These are phyloP conservation scores for Sarocladium oryzae DNA, from an alignment of 2,329 filamentous ascomycete species.

Conservation along the genomic window DNA sequence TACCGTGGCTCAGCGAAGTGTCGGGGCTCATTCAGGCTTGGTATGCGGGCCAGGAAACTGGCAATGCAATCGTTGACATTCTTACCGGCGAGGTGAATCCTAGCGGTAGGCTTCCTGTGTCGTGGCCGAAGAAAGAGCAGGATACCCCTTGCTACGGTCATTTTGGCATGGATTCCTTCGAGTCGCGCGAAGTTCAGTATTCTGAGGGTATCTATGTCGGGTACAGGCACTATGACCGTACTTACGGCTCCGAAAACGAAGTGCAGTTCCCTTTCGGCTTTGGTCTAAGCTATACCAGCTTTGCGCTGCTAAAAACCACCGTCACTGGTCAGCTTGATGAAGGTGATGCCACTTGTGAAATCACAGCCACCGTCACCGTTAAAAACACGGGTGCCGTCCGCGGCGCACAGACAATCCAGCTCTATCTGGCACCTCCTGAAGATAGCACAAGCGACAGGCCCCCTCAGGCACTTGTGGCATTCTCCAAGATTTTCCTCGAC, in stretches of 20 bases:
- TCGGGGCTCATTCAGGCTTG: conserved; percentile 55
- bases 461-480: too few species aligned
- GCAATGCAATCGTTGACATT: conserved; percentile 62
- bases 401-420: conserved; percentile 48
- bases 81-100: conserved; percentile 52
- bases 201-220: conserved; percentile 63
- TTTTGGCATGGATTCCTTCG: conserved; percentile 37
- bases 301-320: too few species aligned
- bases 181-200: conserved; percentile 42
- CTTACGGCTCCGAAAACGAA: conserved; percentile 36
- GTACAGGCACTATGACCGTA: conserved; percentile 38
- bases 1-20: conserved; percentile 46
- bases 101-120: conserved; percentile 26
- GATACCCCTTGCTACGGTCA: conserved; percentile 47
- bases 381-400: conserved; percentile 47
- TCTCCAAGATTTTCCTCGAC: too few species aligned
- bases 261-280: conserved; percentile 60
- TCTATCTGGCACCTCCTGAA: too few species aligned
- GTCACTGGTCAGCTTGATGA: too few species aligned
- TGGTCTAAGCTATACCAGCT: conserved; percentile 61
- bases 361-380: conserved; percentile 37
- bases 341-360: conserved; percentile 14
- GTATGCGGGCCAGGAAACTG: conserved; percentile 67
- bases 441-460: too few species aligned
- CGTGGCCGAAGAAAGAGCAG: too few species aligned